Evolutionary conservation across 1,284 basidiomycete species (phyloP).

Genomic region (Leccinum pachyderme): DNA sequence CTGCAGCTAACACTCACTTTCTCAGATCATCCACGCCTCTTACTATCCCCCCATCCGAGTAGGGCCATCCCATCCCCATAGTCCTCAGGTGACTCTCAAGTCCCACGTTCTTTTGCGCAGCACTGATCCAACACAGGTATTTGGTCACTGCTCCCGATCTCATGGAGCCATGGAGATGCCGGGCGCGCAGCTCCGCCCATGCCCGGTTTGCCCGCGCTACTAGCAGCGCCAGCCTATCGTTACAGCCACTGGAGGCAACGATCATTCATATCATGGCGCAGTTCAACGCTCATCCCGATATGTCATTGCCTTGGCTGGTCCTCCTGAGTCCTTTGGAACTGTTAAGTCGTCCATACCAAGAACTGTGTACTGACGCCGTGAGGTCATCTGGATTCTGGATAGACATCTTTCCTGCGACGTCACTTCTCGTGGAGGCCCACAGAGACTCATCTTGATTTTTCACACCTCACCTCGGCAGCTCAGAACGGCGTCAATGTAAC

Average conservation of each 20-base stretch:
- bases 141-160: neutral
- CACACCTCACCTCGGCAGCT: neutral
- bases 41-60: neutral
- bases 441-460: neutral
- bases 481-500: neutral
- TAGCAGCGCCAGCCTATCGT: neutral
- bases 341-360: neutral
- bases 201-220: neutral
- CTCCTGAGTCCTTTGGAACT: neutral
- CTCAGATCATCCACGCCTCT: neutral
- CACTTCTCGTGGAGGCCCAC: too few species aligned
- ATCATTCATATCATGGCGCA: neutral
- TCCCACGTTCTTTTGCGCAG: neutral
- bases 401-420: too few species aligned
- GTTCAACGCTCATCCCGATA: neutral
- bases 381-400: neutral
- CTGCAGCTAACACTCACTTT: neutral
- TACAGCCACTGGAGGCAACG: neutral
- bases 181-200: neutral
- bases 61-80: neutral
- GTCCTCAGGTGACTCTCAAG: neutral
- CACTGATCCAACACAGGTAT: neutral
- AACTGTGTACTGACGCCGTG: neutral
- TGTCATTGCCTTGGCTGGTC: neutral
- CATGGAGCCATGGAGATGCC: neutral